phyloP scores from a whole-genome alignment of 345 rosid genomes.

The Cochlearia excelsa region DNA sequence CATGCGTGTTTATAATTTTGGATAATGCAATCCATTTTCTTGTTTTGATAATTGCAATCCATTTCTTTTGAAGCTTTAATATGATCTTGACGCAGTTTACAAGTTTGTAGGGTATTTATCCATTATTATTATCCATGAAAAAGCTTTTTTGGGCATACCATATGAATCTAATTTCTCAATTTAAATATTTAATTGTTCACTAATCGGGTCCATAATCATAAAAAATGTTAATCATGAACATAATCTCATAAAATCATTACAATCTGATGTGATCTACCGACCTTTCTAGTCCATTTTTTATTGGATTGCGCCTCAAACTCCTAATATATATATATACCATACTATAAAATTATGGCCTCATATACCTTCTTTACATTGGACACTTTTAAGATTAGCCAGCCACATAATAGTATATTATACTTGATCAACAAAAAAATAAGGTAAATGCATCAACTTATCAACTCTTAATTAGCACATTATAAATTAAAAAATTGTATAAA shows the following conservation, averaged over 20 bases:
- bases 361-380: conserved; percentile 29
- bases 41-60: too few species aligned
- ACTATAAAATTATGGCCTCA: conserved; percentile 31
- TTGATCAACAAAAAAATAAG: conserved; percentile 4
- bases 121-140: neutral
- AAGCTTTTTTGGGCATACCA: neutral
- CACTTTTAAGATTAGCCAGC: conserved; percentile 20
- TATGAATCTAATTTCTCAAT: conserved; percentile 1
- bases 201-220: conserved; percentile 35
- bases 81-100: too few species aligned
- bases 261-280: conserved; percentile 71
- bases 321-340: conserved; percentile 19
- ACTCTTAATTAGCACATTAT: conserved; percentile 1
- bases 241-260: conserved; percentile 55
- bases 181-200: neutral
- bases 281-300: conserved; percentile 32
- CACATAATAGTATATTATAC: conserved; percentile 10
- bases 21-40: too few species aligned
- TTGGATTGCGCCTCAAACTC: conserved; percentile 39
- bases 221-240: conserved; percentile 42
- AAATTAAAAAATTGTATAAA: neutral
- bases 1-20: too few species aligned
- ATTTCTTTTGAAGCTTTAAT: too few species aligned
- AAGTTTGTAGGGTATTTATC: neutral
- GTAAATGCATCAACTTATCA: conserved; percentile 22